Percentiles rank a stretch among this genome's conserved stretches.
Evolutionary conservation across 768 basidiomycete species (phyloP).

Genomic region (Tulasnella sp.): DNA sequence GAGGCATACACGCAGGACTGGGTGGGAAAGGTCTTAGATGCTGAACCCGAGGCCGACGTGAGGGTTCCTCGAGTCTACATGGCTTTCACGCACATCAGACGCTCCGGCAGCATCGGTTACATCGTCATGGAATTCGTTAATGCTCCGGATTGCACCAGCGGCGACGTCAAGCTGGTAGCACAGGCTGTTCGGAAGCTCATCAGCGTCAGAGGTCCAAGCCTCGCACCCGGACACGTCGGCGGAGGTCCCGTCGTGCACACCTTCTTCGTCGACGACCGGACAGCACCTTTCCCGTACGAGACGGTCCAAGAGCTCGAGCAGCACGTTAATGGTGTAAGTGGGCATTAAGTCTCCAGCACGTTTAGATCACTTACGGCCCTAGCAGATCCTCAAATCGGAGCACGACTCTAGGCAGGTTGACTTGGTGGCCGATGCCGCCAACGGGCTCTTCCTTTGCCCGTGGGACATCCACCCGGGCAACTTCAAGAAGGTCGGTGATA

Average conservation of each 20-base stretch:
- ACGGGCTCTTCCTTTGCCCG: slow-evolving; percentile 21
- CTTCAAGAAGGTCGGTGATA: slow-evolving; percentile 19
- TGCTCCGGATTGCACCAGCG: not conserved
- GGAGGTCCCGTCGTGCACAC: not conserved
- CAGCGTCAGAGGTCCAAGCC: slow-evolving; percentile 8
- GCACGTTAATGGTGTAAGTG: slow-evolving; percentile 5
- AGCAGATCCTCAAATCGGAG: not conserved
- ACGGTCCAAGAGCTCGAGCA: slow-evolving; percentile 12
- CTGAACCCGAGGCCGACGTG: not conserved
- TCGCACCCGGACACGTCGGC: slow-evolving; percentile 8
- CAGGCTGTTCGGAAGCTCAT: slow-evolving; percentile 19
- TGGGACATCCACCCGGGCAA: slow-evolving; percentile 8
- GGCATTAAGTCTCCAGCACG: not conserved
- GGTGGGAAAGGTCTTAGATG: not conserved
- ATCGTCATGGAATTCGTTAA: slow-evolving; percentile 19
- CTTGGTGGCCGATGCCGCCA: not conserved
- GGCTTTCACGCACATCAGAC: not conserved
- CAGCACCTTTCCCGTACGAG: not conserved
- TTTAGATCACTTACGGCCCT: not conserved
- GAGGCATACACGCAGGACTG: slow-evolving; percentile 20
- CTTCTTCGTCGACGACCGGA: slow-evolving; percentile 9
- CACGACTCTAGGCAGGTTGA: not conserved
- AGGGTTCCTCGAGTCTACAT: slow-evolving; percentile 3
- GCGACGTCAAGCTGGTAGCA: not conserved
- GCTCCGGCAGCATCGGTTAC: not conserved